phyloP scores from a whole-genome alignment of 139 green algal species.

The Nannochloris sp. region DNA sequence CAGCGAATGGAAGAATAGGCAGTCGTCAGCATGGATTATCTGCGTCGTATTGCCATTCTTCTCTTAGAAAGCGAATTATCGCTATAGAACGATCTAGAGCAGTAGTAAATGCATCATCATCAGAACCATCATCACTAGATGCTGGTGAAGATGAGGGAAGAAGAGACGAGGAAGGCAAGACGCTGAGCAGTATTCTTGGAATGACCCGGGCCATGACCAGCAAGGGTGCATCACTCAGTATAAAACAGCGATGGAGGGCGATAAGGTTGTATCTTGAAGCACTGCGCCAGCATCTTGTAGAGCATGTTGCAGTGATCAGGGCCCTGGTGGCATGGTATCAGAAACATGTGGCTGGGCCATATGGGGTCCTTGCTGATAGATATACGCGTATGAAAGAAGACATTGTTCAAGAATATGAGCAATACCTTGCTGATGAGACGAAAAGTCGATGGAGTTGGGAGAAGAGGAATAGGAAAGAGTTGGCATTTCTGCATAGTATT shows the following conservation, averaged over 20 bases:
- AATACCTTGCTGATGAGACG: conserved; percentile 34
- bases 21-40: no score
- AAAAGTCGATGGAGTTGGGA: conserved; percentile 31
- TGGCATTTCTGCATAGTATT: conserved; percentile 14
- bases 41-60: no score
- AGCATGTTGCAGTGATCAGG: no score
- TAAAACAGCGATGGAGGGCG: neutral
- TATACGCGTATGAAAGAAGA: neutral
- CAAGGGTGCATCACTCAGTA: neutral
- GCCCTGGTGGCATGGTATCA: neutral
- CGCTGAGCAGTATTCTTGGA: no score
- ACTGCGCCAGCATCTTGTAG: neutral
- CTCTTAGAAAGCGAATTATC: no score
- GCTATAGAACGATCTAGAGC: no score
- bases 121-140: no score
- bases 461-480: conserved; percentile 18
- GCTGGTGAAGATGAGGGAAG: no score
- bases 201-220: neutral
- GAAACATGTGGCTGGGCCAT: neutral
- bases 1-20: no score
- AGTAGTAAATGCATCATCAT: no score
- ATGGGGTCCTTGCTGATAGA: neutral
- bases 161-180: no score
- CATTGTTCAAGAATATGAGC: conserved; percentile 12
- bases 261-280: neutral